Percentiles rank a stretch among this genome's conserved stretches.
Conservation (phyloP, 2,329 filamentous ascomycete genomes). For the Colletotrichum chlorophyti region DNA sequence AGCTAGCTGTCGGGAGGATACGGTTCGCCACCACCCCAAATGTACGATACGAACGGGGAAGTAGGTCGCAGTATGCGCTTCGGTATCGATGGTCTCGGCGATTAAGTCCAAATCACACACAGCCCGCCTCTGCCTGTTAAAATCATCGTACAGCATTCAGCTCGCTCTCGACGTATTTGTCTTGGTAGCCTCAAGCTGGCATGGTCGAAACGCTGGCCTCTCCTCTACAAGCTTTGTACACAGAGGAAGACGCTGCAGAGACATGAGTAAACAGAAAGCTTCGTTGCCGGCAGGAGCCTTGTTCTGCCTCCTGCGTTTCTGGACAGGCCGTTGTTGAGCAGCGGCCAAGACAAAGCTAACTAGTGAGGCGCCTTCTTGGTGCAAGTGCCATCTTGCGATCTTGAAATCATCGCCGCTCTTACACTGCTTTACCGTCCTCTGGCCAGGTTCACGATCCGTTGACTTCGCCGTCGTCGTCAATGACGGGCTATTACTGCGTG, state of each 20-base stretch:
- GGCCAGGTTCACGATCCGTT: not conserved
- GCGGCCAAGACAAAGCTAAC: constrained; percentile 23
- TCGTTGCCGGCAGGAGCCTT: not conserved
- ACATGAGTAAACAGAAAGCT: constrained; percentile 22
- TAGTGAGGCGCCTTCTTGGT: constrained; percentile 3
- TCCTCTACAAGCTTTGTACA: not conserved
- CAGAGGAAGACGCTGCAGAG: constrained; percentile 1
- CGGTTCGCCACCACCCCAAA: too few species aligned
- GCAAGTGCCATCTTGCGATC: constrained; percentile 26
- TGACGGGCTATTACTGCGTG: constrained; percentile 3
- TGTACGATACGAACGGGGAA: too few species aligned
- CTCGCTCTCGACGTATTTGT: too few species aligned
- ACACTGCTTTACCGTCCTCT: not conserved
- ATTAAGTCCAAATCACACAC: too few species aligned
- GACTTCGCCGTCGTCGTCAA: constrained; percentile 12
- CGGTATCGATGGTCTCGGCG: too few species aligned
- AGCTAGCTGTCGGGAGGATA: too few species aligned
- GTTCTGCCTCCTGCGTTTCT: not conserved
- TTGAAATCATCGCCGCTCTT: not conserved
- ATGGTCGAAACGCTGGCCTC: constrained; percentile 22
- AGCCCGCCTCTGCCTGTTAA: too few species aligned
- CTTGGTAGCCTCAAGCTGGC: too few species aligned
- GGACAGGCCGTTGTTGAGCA: not conserved
- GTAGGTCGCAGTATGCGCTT: too few species aligned
- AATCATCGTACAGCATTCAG: too few species aligned